Conservation (phyloP, 768 basidiomycete genomes). For the Xerocomellus chrysenteron region DNA sequence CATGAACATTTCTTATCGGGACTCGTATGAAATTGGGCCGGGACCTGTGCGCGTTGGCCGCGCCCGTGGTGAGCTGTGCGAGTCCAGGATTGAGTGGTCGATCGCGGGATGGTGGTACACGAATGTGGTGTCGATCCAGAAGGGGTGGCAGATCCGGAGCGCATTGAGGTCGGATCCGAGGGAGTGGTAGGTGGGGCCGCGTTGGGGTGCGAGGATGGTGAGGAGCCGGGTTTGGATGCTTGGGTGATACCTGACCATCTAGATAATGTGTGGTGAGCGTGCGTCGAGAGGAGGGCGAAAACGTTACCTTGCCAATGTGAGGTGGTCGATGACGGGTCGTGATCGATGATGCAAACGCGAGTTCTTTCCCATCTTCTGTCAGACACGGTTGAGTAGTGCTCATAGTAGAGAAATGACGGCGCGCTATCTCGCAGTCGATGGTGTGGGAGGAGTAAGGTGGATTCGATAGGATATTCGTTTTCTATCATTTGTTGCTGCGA, state of each 20-base stretch:
- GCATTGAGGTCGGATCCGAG: conserved; percentile 81
- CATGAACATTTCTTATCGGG: no score
- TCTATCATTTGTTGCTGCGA: conserved; percentile 87
- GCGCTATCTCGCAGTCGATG: conserved; percentile 97
- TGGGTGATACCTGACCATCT: no score
- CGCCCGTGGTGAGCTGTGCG: no score
- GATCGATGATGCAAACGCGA: conserved; percentile 88
- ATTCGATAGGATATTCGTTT: conserved; percentile 79
- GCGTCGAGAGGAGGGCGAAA: no score
- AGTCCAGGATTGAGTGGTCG: no score
- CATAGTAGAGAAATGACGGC: conserved; percentile 26
- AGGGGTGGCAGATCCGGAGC: conserved; percentile 55
- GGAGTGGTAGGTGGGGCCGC: conserved; percentile 62
- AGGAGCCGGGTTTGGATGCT: conserved; percentile 54
- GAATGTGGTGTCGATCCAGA: conserved; percentile 52
- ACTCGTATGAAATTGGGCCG: no score
- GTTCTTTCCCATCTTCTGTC: conserved; percentile 87
- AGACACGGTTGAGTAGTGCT: conserved; percentile 55
- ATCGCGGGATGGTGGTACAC: no score
- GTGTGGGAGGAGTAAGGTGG: conserved; percentile 38
- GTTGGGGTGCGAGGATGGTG: conserved; percentile 53
- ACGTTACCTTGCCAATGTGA: no score
- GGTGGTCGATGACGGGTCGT: conserved; percentile 81
- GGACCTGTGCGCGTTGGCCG: no score
- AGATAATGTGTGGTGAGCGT: no score